Evolutionary conservation across 352 stramenopile genomes (phyloP), one percentile per base, ranked within the genome.

Genomic region (Chrysophaeum taylorii): DNA sequence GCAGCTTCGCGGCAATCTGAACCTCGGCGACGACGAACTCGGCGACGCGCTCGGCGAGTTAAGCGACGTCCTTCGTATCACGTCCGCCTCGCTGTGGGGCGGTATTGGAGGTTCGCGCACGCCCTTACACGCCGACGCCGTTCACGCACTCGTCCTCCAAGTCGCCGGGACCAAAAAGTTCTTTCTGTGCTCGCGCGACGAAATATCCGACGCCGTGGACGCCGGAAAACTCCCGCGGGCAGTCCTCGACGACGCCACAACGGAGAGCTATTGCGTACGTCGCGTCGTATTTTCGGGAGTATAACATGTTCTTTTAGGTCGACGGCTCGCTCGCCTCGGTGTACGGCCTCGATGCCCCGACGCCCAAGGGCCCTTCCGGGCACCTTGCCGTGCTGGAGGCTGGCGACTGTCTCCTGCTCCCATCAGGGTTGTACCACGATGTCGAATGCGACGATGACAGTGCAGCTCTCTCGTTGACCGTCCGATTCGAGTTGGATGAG

Each of bases 401-500:
- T 9, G 57, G 57, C 57, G 57, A 66, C 57, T 66, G 57, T 36
- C 57, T 66, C 57, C 12, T 66, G 5, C 33, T 66, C 33, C 57
- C 57, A 2, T 31, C 57, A 36, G 57, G 57, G 5, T 36, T 66
- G 12, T 66, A 66, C 57, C 57, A 66, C 57, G 57, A 66, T n/a
- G 57, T 66, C 33, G 57, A 66, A 36, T 66, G 33, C 33, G 25
- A 31, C 48, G 57, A 4, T 7, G 57, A 36, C 21, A 15, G 4
- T 25, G 7, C 12, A 7, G 12, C 57, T 1, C 15, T 66, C 12
- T 45, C 33, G 9, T 25, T 66, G 31, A 66, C 57, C 16, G 5
- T 66, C 33, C 57, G 57, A 23, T 66, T 66, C 57, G 52, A 63
- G 25, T 23, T 63, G n/a, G n/a, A n/a, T n/a, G n/a, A n/a, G n/a